Conservation (phyloP, 2,329 filamentous ascomycete genomes). For the Corniculantispora saksenae region DNA sequence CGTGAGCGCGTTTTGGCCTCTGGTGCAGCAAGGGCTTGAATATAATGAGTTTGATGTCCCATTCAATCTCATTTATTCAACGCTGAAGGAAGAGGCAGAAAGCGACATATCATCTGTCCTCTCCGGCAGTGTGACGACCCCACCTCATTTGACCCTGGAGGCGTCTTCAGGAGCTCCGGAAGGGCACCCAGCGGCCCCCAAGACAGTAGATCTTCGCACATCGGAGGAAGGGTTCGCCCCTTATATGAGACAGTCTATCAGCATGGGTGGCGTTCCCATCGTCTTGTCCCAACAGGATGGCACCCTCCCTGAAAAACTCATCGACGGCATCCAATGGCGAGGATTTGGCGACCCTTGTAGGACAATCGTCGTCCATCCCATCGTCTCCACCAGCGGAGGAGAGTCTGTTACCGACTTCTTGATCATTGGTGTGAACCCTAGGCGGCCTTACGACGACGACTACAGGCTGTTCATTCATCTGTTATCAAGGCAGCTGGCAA, state of each 20-base stretch:
- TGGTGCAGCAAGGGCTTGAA: constrained; percentile 68
- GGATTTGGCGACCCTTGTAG: constrained; percentile 71
- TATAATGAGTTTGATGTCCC: constrained; percentile 76
- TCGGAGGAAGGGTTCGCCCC: constrained; percentile 74
- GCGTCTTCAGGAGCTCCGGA: constrained; percentile 68
- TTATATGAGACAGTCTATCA: constrained; percentile 74
- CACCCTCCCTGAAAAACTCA: constrained; percentile 63
- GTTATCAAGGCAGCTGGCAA: constrained; percentile 73
- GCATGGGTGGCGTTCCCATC: constrained; percentile 63
- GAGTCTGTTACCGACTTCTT: constrained; percentile 77
- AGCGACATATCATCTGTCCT: constrained; percentile 73
- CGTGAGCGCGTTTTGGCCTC: constrained; percentile 71
- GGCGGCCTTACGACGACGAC: constrained; percentile 77
- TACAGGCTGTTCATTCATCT: constrained; percentile 78
- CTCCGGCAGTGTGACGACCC: constrained; percentile 63
- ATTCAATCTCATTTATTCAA: constrained; percentile 76
- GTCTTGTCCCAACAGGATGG: constrained; percentile 67
- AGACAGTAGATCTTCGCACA: constrained; percentile 66
- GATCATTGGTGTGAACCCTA: constrained; percentile 75
- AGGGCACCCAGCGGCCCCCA: constrained; percentile 61
- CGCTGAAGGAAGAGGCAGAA: constrained; percentile 64
- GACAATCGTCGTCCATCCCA: constrained; percentile 74
- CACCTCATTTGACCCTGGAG: constrained; percentile 69
- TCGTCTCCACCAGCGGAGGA: constrained; percentile 71
- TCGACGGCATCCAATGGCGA: constrained; percentile 68